Base-by-base conservation (phyloP, 106 monocot genomes). In the Acorus calamus region DNA sequence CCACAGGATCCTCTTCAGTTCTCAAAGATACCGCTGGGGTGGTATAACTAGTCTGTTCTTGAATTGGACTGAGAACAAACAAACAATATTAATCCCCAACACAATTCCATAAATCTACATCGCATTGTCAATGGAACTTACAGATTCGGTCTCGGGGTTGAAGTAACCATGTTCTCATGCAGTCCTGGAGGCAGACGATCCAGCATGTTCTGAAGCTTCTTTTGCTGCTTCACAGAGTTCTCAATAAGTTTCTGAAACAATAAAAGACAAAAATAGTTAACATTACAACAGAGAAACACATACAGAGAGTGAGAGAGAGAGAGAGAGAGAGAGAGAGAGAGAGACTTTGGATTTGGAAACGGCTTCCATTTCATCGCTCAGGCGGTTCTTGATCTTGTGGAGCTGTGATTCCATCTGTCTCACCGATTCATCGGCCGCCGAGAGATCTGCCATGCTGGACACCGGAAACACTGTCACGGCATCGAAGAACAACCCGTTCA, bases 291-390 rank as follows among this genome's bases (percentile, higher is more conserved):
- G 44, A 59, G 4, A 64, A 49, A 49, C 12, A 49, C 5, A 64
- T 28, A 49, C 11, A 42, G 11, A 58, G 28, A 57, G 57, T 3
- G 42, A 43, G 57, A 43, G 13, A 57, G 57, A 57, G 3, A 57
- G 42, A 4, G 12, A 57, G n/a, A 6, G 4, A 5, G 8, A 66
- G 44, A 11, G 11, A 65, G 11, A 11, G 47, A 60, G 11, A 8
- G 43, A 44, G 4, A 94, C 94, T 62, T 94, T 94, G 50, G 86
- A 89, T 49, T 90, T 90, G 63, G 89, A 90, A 28, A 94, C 84
- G 5, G 80, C 87, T 8, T 65, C 64, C 44, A 75, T 65, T 68
- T 94, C 94, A 66, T 90, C 94, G 14, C 83, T 70, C 50, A 94
- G 58, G n/a, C 90, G 65, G 42, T 69, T 55, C 81, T 65, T 86